A percentile compares a stretch with the other conserved stretches of the same genome.
Evolutionary conservation across 352 stramenopile genomes (phyloP).

Genomic region (Phytopythium vexans): DNA sequence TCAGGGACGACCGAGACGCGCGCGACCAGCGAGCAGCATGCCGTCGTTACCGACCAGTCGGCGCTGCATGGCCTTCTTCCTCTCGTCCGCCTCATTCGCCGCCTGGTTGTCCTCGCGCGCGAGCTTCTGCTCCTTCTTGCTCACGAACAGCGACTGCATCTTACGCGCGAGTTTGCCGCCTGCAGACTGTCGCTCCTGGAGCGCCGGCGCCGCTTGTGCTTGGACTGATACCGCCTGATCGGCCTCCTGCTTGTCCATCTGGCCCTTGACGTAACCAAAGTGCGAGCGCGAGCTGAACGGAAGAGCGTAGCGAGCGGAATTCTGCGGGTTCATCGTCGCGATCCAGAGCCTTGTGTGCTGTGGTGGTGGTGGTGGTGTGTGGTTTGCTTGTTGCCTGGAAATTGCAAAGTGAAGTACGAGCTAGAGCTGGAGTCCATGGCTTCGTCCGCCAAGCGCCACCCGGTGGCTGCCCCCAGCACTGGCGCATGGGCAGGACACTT

Average conservation of each 20-base stretch:
- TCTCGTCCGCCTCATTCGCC: conserved; percentile 6
- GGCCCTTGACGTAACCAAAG: conserved; percentile 17
- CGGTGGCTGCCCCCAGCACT: too few species aligned
- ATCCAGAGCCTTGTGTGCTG: too few species aligned
- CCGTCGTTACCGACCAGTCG: not conserved
- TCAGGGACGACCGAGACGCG: not conserved
- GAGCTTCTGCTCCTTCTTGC: conserved; percentile 4
- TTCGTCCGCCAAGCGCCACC: too few species aligned
- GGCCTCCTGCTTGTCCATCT: conserved; percentile 5
- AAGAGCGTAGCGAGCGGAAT: conserved; percentile 9
- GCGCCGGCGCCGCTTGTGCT: not conserved
- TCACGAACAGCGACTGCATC: conserved; percentile 12
- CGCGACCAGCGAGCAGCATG: conserved; percentile 1
- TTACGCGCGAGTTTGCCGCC: conserved; percentile 14
- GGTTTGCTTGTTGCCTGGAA: too few species aligned
- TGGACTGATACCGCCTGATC: not conserved
- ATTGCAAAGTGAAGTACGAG: too few species aligned
- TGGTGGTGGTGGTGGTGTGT: too few species aligned
- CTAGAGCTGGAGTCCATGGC: too few species aligned
- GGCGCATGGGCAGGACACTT: too few species aligned
- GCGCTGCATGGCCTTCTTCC: conserved; percentile 3
- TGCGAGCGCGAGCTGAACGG: conserved; percentile 17
- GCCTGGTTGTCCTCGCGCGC: conserved; percentile 2
- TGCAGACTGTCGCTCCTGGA: conserved; percentile 6
- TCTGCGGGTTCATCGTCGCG: conserved; percentile 15